Base-by-base conservation (phyloP, 2,329 filamentous ascomycete species). In the Paracoccidioides lutzii region DNA sequence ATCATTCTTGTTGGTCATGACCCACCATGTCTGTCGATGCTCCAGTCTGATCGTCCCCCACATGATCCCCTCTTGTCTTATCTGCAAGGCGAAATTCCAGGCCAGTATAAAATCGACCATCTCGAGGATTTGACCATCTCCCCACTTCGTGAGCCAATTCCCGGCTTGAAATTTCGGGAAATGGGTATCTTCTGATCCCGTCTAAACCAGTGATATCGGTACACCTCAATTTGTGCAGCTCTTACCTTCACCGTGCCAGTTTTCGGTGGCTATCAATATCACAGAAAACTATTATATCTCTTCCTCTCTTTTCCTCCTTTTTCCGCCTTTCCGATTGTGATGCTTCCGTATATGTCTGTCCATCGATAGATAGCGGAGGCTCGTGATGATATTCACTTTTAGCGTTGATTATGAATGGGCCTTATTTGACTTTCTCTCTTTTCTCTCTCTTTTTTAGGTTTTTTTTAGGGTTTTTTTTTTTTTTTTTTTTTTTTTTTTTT, bases 91-190 rank as follows among this genome's bases (percentile, higher is more conserved):
- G 37, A 52, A 44, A 42, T 49, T 52, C 45, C 49, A 54, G 57
- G 33, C 49, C 28, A 51, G 53, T 57, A 43, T 57, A 51, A 59
- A 59, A 59, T 59, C 53, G 14, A 45, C 55, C 37, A 35, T 37
- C 45, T 53, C 40, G 9, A 41, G 48, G n/a, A 49, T 30, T 33
- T 14, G 51, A 22, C 42, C 46, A 43, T 42, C 40, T 37, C 53
- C 55, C 48, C 54, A 40, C 53, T 53, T 49, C 30, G 52, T 41
- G 35, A 35, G 50, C 57, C 57, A 57, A 59, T 59, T 52, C 55
- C 46, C 38, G n/a, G 38, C 14, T 33, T 35, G n/a, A 40, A 37
- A 8, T 33, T 33, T 43, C 38, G 35, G 38, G 22, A 40, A 44
- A 41, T 52, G 52, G 51, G 51, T 28, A 45, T 28, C 40, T 58